Base-by-base conservation (phyloP, 208 protist genomes). In the Trypanosoma boissoni region DNA sequence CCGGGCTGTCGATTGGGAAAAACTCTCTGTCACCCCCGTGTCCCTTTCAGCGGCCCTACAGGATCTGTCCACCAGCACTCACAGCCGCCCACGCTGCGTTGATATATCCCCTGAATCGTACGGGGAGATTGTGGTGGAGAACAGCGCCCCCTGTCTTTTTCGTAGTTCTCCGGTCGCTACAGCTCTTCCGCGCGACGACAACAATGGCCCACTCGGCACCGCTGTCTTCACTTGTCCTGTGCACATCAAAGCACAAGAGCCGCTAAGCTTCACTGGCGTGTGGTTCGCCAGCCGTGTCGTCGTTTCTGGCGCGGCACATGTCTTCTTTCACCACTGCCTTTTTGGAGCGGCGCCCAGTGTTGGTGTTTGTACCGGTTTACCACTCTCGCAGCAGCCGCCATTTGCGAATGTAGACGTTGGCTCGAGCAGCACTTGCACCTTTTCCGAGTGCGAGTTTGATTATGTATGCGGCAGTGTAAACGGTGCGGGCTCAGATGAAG, bases 311-410 rank as follows among this genome's bases (percentile, higher is more conserved):
- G 45, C 27, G 23, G 82, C 68, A 10, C 69, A 68, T 0, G 75
- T 81, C n/a, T 79, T 68, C 20, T 89, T 89, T 50, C 50, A 72
- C n/a, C 59, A 75, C 23, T 89, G 82, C 57, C 41, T 50, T 26
- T 89, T 89, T 58, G 63, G 68, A 23, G 5, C 46, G 39, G n/a
- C 52, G 44, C 6, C 48, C 34, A 20, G 49, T 16, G 41, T 26
- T 27, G 21, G 27, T 53, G 21, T 16, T 26, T 31, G n/a, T 6
- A 41, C 9, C 0, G 46, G 20, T n/a, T 26, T 34, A 23, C 36
- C 48, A 28, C 6, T 14, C 39, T 42, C 39, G 28, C 6, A 16
- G 42, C 29, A 28, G 23, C 48, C 29, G 27, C 23, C 3, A 7
- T 58, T 51, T 57, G 46, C 64, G 21, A 49, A 39, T 62, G 56